phyloP scores from a whole-genome alignment of 768 basidiomycete genomes.

The Leccinum ochraceum region DNA sequence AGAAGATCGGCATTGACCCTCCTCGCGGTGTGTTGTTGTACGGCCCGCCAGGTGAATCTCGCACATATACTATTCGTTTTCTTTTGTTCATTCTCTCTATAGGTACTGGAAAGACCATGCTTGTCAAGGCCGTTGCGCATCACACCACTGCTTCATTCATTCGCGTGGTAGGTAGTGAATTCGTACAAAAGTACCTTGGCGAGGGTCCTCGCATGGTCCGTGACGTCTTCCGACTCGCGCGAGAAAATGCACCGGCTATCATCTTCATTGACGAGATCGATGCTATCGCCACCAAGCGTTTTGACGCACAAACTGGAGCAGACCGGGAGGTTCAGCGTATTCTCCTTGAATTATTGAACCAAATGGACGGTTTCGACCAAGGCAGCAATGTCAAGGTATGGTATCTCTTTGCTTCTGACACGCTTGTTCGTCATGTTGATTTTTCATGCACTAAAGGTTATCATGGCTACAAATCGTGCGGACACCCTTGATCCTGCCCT shows the following conservation, averaged over 20 bases:
- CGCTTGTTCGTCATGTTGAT: neutral
- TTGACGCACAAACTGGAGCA: constrained; percentile 98
- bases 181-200: constrained; percentile 99
- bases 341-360: constrained; percentile 92
- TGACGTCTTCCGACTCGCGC: constrained; percentile 96
- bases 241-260: constrained; percentile 96
- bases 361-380: constrained; percentile 99
- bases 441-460: constrained; percentile 60
- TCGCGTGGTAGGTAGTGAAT: constrained; percentile 96
- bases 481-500: constrained; percentile 98
- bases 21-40: constrained; percentile 96
- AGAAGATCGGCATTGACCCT: constrained; percentile 99
- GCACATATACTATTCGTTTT: neutral
- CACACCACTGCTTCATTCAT: constrained; percentile 98
- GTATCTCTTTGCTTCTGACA: constrained; percentile 38
- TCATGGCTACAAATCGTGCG: constrained; percentile 99
- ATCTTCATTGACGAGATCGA: constrained; percentile 99
- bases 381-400: constrained; percentile 96
- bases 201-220: constrained; percentile 99
- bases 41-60: constrained; percentile 83
- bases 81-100: constrained; percentile 8
- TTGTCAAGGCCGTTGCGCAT: constrained; percentile 99
- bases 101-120: constrained; percentile 99
- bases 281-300: constrained; percentile 98
- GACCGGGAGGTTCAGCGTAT: constrained; percentile 99